These are phyloP conservation scores for Wickerhamomyces sydowiorum DNA, from an alignment of 805 yeast genomes.

Conservation along the genomic window DNA sequence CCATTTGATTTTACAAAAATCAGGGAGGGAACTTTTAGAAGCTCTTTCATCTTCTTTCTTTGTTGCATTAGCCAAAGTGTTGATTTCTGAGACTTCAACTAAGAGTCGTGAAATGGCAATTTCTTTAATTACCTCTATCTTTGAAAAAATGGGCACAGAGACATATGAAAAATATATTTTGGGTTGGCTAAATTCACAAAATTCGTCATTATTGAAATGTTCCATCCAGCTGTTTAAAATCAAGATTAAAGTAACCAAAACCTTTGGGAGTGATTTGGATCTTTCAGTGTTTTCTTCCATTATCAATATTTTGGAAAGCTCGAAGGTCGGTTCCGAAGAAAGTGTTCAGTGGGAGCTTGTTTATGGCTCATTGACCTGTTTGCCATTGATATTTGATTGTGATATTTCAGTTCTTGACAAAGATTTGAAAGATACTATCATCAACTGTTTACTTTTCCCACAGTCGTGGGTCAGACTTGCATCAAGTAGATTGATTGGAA, in stretches of 20 bases:
- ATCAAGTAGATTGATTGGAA: constrained; percentile 54
- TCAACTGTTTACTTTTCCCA: constrained; percentile 65
- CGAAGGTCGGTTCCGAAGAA: constrained; percentile 31
- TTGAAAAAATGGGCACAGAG: constrained; percentile 40
- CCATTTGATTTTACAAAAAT: constrained; percentile 60
- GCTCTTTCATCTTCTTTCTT: constrained; percentile 73
- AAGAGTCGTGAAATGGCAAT: constrained; percentile 84
- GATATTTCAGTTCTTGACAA: constrained; percentile 22
- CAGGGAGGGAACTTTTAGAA: constrained; percentile 51
- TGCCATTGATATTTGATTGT: constrained; percentile 36
- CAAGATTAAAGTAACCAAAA: constrained; percentile 36
- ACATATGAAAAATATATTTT: constrained; percentile 30
- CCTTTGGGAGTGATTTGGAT: constrained; percentile 42
- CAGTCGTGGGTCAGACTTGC: constrained; percentile 86
- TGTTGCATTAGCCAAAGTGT: constrained; percentile 71
- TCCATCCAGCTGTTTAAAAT: constrained; percentile 70
- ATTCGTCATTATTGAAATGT: constrained; percentile 54
- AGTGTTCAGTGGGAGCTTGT: constrained; percentile 72
- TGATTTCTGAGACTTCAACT: constrained; percentile 70
- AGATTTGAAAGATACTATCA: constrained; percentile 32
- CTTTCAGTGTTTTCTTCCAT: constrained; percentile 30
- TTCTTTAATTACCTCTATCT: constrained; percentile 47
- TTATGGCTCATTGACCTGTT: constrained; percentile 56
- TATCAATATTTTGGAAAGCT: constrained; percentile 27
- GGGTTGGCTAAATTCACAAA: constrained; percentile 58